A percentile compares a stretch with the other conserved stretches of the same genome.
Evolutionary conservation across 768 basidiomycete species (phyloP).

Genomic region (Coprinopsis cinerea): DNA sequence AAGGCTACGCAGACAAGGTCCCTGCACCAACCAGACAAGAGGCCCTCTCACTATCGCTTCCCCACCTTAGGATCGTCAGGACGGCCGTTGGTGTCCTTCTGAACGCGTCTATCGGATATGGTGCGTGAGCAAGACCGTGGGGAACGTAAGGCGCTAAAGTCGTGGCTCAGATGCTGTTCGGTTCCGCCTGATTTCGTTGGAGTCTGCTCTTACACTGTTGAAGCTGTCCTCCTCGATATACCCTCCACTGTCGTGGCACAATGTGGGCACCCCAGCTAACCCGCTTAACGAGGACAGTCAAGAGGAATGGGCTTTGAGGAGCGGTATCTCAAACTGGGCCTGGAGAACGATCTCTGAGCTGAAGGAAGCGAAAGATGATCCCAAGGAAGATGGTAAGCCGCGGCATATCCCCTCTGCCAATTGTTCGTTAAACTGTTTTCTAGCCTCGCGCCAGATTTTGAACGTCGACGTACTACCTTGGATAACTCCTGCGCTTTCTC

Average conservation of each 20-base stretch:
- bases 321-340: conserved; percentile 64
- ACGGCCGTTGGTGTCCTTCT: conserved; percentile 75
- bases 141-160: not conserved
- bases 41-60: conserved; percentile 47
- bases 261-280: conserved; percentile 11
- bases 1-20: conserved; percentile 56
- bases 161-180: conserved; percentile 60
- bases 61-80: conserved; percentile 67
- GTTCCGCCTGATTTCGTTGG: conserved; percentile 58
- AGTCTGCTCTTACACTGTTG: conserved; percentile 63
- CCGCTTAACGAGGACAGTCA: conserved; percentile 22
- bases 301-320: conserved; percentile 64
- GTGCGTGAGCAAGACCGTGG: conserved; percentile 34
- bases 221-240: conserved; percentile 65
- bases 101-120: conserved; percentile 73
- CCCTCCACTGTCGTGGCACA: conserved; percentile 64
- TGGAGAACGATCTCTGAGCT: conserved; percentile 74
- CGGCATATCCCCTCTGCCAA: not conserved
- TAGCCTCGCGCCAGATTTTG: conserved; percentile 50
- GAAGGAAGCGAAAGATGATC: conserved; percentile 66
- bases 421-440: not conserved
- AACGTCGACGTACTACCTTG: conserved; percentile 58
- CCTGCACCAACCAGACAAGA: conserved; percentile 25
- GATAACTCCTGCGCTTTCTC: conserved; percentile 50
- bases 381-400: conserved; percentile 30